A percentile compares a stretch with the other conserved stretches of the same genome.
phyloP scores from a whole-genome alignment of 2,329 filamentous ascomycete species.

The Verticillium isaacii region DNA sequence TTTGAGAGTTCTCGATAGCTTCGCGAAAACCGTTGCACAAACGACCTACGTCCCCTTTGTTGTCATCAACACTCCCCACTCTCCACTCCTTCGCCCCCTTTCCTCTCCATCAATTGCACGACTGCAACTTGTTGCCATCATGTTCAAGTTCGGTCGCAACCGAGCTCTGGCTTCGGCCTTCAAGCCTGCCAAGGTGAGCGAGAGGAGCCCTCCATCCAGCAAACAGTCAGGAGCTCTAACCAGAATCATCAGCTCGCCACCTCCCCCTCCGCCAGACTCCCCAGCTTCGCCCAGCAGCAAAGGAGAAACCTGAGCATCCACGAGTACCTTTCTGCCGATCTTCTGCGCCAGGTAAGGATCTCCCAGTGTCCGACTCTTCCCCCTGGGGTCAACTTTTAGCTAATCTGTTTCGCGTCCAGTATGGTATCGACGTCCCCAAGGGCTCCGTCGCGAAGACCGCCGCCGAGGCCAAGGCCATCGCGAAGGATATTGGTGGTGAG shows the following conservation, averaged over 20 bases:
- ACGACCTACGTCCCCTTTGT: background rate
- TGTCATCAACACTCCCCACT: conserved; percentile 3
- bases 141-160: conserved; percentile 86
- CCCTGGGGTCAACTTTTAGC: background rate
- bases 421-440: conserved; percentile 90
- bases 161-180: conserved; percentile 76
- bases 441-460: conserved; percentile 79
- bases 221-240: background rate
- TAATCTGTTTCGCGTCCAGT: conserved; percentile 45
- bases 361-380: background rate
- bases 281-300: conserved; percentile 70
- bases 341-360: conserved; percentile 65
- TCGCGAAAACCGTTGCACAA: conserved; percentile 2
- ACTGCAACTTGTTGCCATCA: conserved; percentile 36
- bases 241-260: conserved; percentile 26
- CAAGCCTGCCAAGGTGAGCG: conserved; percentile 68
- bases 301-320: conserved; percentile 90
- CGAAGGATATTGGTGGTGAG: conserved; percentile 84
- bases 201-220: conserved; percentile 1
- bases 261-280: conserved; percentile 48
- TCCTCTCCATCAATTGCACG: conserved; percentile 8
- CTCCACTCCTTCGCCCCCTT: conserved; percentile 1
- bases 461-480: conserved; percentile 86
- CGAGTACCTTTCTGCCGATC: conserved; percentile 93
- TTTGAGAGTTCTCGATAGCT: conserved; percentile 4